phyloP scores from a whole-genome alignment of 768 basidiomycete genomes.

The Suillus subluteus region DNA sequence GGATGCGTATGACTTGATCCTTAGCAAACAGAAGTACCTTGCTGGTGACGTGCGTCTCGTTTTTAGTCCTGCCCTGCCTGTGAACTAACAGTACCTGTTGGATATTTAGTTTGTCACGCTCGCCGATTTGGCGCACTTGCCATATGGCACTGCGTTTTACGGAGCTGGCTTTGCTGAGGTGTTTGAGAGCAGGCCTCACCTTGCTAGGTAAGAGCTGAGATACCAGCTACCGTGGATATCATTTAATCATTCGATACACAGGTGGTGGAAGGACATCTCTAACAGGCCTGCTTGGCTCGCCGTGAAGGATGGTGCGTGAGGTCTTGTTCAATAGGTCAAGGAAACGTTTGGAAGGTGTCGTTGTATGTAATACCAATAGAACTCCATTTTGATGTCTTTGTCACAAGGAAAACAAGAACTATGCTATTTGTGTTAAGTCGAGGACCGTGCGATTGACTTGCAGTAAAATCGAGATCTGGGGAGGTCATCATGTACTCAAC shows the following conservation, averaged over 20 bases:
- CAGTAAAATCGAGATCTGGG: no score
- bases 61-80: constrained; percentile 33
- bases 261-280: constrained; percentile 58
- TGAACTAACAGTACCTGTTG: background rate
- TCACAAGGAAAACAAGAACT: no score
- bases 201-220: constrained; percentile 40
- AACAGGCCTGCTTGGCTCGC: constrained; percentile 51
- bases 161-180: constrained; percentile 32
- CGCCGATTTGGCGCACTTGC: constrained; percentile 62
- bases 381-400: background rate
- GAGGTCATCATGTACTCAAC: no score
- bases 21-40: constrained; percentile 58
- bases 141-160: constrained; percentile 41
- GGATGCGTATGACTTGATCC: constrained; percentile 55
- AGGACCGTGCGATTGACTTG: no score
- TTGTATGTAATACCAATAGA: background rate
- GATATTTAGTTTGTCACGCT: constrained; percentile 47
- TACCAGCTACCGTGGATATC: background rate
- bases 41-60: constrained; percentile 54
- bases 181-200: constrained; percentile 43
- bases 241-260: constrained; percentile 17
- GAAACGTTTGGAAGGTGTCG: background rate
- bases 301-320: constrained; percentile 40
- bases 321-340: background rate
- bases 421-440: no score